Base-by-base conservation (phyloP, 2,329 filamentous ascomycete genomes). In the Pseudogymnoascus sp. region DNA sequence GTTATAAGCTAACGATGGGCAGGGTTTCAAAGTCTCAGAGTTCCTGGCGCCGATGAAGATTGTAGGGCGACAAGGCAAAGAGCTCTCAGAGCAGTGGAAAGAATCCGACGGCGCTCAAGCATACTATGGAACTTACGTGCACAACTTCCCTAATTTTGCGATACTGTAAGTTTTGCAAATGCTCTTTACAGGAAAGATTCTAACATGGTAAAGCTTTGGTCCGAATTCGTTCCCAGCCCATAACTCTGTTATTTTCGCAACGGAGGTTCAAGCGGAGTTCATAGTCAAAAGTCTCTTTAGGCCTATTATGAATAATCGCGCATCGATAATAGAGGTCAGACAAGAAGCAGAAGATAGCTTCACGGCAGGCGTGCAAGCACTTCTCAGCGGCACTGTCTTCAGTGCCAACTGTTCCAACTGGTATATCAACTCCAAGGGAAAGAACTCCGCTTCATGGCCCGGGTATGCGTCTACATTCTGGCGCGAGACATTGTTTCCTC, bases 381-480 rank as follows among this genome's bases (percentile, higher is more conserved):
- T 72, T 15, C 68, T 78, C 0, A 53, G 65, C 9, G 69, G 72
- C 38, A 73, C 72, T 0, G 76, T 78, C 2, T 78, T 76, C 60
- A 64, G 70, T 11, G 73, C 69, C 0, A 75, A 70, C 29, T 78
- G 76, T 62, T 75, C 72, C 17, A 78, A 78, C 65, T 78, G 75
- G 77, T 78, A 78, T 64, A 77, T 78, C 44, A 72, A 72, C 64
- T 66, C 71, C 5, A 67, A 68, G 21, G 76, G 77, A 0, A 70
- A 74, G 3, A 78, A 78, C 60, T 67, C 74, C 0, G 75, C 75
- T 0, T 74, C 72, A 3, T 77, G 74, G 74, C 75, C 74, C 1
- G 71, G 71, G 3, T 65, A 71, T 38, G 74, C 73, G 9, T 65
- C 64, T 7, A 67, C 66, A 3, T 75, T 70, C 64, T 75, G 73